Percentiles rank a stretch among this genome's conserved stretches.
phyloP scores from a whole-genome alignment of 495 filamentous ascomycete species.

The Aspergillus leporis region DNA sequence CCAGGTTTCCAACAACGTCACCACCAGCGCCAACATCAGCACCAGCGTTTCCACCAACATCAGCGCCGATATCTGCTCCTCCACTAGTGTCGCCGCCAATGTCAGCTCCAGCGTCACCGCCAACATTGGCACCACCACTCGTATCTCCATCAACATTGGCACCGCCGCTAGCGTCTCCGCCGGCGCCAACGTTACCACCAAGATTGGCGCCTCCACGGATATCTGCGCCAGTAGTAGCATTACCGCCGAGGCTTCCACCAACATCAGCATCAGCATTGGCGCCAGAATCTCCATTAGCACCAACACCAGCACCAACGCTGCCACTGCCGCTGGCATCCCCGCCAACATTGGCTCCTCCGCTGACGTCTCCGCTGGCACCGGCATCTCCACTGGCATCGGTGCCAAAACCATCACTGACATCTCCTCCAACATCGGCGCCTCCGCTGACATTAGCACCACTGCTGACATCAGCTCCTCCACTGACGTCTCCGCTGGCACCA shows the following conservation, averaged over 20 bases:
- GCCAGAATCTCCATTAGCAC: not conserved
- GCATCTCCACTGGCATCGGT: not conserved
- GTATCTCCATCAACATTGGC: not conserved
- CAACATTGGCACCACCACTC: not conserved
- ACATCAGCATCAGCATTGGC: not conserved
- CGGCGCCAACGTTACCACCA: not conserved
- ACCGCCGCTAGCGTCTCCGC: not conserved
- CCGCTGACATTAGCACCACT: not conserved
- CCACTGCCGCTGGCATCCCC: not conserved
- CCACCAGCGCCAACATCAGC: not conserved
- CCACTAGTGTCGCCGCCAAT: not conserved
- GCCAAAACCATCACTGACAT: not conserved
- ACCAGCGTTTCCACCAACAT: not conserved
- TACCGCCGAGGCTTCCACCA: not conserved
- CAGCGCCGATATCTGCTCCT: not conserved
- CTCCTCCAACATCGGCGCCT: not conserved
- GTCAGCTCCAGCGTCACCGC: not conserved
- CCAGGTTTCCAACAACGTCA: not conserved
- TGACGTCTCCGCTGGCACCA: not conserved
- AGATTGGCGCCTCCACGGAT: not conserved
- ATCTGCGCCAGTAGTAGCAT: not conserved
- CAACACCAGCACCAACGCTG: not conserved
- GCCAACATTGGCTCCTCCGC: not conserved
- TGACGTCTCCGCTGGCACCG: not conserved
- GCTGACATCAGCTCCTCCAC: not conserved